Evolutionary conservation across 179 eudicot species (phyloP).

Genomic region (Camellia oleifera): DNA sequence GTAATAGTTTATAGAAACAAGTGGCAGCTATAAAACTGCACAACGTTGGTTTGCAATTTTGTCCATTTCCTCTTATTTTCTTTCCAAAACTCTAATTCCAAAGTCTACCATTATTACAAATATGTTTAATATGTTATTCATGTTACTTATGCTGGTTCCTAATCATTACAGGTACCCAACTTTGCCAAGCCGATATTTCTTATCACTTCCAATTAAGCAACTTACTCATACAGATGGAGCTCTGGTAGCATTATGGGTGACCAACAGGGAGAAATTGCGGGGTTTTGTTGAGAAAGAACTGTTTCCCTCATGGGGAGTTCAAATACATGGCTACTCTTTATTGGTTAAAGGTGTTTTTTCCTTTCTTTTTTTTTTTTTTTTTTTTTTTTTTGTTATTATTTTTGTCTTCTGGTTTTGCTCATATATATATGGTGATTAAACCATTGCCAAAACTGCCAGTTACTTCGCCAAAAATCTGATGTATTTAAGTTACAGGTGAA

Average conservation of each 20-base stretch:
- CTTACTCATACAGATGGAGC: conserved; percentile 78
- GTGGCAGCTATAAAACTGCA: not conserved
- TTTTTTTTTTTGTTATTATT: not conserved
- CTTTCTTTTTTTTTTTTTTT: not conserved
- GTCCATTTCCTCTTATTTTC: not conserved
- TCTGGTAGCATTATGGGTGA: conserved; percentile 89
- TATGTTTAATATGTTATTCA: not conserved
- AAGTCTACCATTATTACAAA: not conserved
- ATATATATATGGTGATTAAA: not conserved
- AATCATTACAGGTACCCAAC: conserved; percentile 70
- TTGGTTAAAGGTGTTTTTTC: conserved; percentile 73
- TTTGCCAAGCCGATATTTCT: conserved; percentile 74
- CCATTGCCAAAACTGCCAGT: conserved; percentile 2
- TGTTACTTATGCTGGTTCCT: not conserved
- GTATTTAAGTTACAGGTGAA: conserved; percentile 62
- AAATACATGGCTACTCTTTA: conserved; percentile 62
- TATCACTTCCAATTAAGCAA: conserved; percentile 74
- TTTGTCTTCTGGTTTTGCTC: too few species aligned
- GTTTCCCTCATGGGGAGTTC: conserved; percentile 92
- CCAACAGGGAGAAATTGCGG: conserved; percentile 88
- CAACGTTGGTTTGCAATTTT: not conserved
- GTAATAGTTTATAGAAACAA: not conserved
- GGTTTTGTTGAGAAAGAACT: conserved; percentile 81
- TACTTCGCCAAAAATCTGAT: not conserved
- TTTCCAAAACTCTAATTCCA: not conserved